Conservation (phyloP, 208 protist genomes). For the Leishmania mexicana region DNA sequence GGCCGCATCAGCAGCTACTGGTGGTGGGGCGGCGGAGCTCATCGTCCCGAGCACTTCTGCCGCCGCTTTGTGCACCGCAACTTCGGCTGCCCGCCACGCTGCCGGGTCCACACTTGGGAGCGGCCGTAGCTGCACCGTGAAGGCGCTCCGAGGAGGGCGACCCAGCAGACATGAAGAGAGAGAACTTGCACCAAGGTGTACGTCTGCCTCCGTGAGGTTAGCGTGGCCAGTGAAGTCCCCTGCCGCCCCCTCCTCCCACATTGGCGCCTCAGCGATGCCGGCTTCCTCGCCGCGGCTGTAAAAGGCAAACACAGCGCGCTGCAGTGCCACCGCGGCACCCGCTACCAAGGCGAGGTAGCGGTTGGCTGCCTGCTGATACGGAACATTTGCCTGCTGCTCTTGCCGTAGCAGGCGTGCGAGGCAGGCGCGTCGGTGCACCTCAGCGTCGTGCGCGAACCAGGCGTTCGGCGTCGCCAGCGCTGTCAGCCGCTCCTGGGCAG, state of each 20-base stretch:
- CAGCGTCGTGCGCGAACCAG: constrained; percentile 44
- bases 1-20: background rate
- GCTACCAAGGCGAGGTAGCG: constrained; percentile 23
- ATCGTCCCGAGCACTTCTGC: constrained; percentile 5
- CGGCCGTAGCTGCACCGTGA: constrained; percentile 22
- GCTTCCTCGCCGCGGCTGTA: constrained; percentile 1
- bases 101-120: constrained; percentile 30
- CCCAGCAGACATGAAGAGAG: background rate
- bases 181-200: background rate
- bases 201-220: background rate
- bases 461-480: constrained; percentile 20
- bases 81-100: constrained; percentile 19
- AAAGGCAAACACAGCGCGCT: constrained; percentile 34
- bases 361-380: constrained; percentile 37
- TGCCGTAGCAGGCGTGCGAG: constrained; percentile 26
- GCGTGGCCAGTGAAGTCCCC: background rate
- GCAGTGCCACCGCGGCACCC: constrained; percentile 32
- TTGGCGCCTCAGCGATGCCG: background rate
- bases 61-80: constrained; percentile 15
- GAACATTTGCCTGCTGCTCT: constrained; percentile 49
- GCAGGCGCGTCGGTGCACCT: constrained; percentile 33
- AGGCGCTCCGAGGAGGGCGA: constrained; percentile 7
- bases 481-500: constrained; percentile 10
- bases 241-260: background rate
- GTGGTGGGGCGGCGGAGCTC: background rate